Conservation (phyloP, 768 basidiomycete genomes). For the Exsudoporus frostii region DNA sequence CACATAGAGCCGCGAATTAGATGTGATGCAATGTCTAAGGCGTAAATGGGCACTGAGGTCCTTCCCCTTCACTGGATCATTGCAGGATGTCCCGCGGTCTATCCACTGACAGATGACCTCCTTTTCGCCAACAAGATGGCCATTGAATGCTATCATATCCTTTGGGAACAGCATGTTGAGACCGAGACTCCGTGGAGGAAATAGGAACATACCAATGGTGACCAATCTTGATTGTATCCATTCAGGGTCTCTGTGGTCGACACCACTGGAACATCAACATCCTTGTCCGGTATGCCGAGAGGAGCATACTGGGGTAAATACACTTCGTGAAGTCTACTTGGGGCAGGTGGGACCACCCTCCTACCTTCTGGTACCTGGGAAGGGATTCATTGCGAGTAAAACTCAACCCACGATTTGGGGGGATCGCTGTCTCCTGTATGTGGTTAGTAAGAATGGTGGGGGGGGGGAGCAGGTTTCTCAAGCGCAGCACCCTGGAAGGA, state of each 20-base stretch:
- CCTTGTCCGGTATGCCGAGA: not conserved
- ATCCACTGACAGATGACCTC: slow-evolving; percentile 5
- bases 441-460: not conserved
- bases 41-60: not conserved
- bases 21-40: not conserved
- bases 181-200: not conserved
- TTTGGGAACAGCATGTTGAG: not conserved
- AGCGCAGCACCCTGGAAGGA: not conserved
- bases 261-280: too few species aligned
- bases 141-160: slow-evolving; percentile 3
- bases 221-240: not conserved
- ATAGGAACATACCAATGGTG: not conserved
- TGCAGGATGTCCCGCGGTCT: not conserved
- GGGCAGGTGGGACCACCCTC: not conserved
- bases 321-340: not conserved
- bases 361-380: not conserved
- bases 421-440: not conserved
- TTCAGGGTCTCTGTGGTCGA: not conserved
- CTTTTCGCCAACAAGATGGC: not conserved
- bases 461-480: too few species aligned
- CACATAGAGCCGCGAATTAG: not conserved
- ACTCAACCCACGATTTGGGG: not conserved
- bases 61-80: not conserved
- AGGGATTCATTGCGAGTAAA: not conserved
- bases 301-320: not conserved